A percentile compares a stretch with the other conserved stretches of the same genome.
Conservation (phyloP, 208 protist genomes). For the Leishmania guyanensis region DNA sequence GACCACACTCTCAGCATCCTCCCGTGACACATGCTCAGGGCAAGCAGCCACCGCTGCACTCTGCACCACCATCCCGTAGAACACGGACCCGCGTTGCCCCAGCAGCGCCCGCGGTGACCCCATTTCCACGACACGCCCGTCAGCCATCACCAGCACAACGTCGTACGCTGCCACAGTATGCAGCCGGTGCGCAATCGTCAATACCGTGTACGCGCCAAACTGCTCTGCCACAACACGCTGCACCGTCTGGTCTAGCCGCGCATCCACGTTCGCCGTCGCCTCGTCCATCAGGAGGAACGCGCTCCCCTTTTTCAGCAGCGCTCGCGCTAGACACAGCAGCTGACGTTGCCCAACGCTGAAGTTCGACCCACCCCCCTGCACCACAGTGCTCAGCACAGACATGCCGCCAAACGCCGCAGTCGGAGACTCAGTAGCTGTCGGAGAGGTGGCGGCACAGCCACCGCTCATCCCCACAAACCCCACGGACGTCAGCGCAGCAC, state of each 20-base stretch:
- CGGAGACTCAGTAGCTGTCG: neutral
- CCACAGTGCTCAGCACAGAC: slow-evolving; percentile 13
- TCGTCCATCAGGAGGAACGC: slow-evolving; percentile 81
- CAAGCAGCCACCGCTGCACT: slow-evolving; percentile 8
- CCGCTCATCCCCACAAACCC: slow-evolving; percentile 25
- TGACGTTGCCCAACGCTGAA: slow-evolving; percentile 79
- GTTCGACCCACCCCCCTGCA: slow-evolving; percentile 68
- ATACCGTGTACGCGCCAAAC: slow-evolving; percentile 61
- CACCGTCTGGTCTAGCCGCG: slow-evolving; percentile 49
- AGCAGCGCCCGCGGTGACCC: slow-evolving; percentile 24
- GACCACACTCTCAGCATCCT: neutral
- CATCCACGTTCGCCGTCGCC: slow-evolving; percentile 74
- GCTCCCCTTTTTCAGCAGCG: slow-evolving; percentile 56
- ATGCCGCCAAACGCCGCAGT: neutral
- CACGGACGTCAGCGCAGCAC: slow-evolving; percentile 36
- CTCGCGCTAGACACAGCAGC: slow-evolving; percentile 73
- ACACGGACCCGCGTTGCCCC: slow-evolving; percentile 10
- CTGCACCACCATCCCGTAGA: slow-evolving; percentile 30
- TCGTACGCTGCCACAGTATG: slow-evolving; percentile 73
- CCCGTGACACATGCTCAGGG: neutral
- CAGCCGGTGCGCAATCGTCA: slow-evolving; percentile 75
- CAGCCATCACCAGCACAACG: slow-evolving; percentile 66
- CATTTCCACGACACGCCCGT: slow-evolving; percentile 33
- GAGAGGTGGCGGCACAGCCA: slow-evolving; percentile 3
- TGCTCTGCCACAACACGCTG: slow-evolving; percentile 17